Percentiles rank a stretch among this genome's conserved stretches.
Evolutionary conservation across 345 rosid genomes (phyloP).

Genomic region (Turritis glabra): DNA sequence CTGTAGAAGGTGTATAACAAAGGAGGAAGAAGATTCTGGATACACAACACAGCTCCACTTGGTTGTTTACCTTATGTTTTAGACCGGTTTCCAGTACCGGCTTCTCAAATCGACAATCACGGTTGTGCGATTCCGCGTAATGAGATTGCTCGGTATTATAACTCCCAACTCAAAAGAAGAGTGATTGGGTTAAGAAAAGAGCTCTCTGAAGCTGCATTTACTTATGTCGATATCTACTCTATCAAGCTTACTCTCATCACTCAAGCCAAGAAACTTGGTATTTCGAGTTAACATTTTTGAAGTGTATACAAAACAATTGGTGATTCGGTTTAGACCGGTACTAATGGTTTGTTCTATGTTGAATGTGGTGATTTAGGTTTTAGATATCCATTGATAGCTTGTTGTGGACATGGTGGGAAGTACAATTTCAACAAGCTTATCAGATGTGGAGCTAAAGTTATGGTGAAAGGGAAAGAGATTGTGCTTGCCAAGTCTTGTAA

Average conservation of each 20-base stretch:
- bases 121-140: slow-evolving; percentile 72
- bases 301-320: not conserved
- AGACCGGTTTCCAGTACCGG: slow-evolving; percentile 45
- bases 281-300: not conserved
- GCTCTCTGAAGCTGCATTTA: slow-evolving; percentile 54
- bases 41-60: slow-evolving; percentile 76
- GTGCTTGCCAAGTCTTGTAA: slow-evolving; percentile 54
- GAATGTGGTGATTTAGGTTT: slow-evolving; percentile 43
- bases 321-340: slow-evolving; percentile 7
- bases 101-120: slow-evolving; percentile 44
- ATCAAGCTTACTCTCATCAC: slow-evolving; percentile 56
- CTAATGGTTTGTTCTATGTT: slow-evolving; percentile 6
- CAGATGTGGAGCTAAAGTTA: slow-evolving; percentile 54
- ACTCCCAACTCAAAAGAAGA: slow-evolving; percentile 43
- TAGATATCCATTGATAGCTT: slow-evolving; percentile 49
- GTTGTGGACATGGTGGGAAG: slow-evolving; percentile 80
- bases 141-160: slow-evolving; percentile 57
- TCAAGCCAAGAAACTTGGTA: slow-evolving; percentile 56
- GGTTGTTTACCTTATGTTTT: slow-evolving; percentile 67
- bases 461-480: slow-evolving; percentile 47
- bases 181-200: slow-evolving; percentile 51
- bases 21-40: slow-evolving; percentile 66
- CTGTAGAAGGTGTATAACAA: slow-evolving; percentile 45
- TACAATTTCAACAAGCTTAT: slow-evolving; percentile 50
- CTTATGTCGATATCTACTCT: slow-evolving; percentile 66